A percentile compares a stretch with the other conserved stretches of the same genome.
Conservation (phyloP, 116 monocot genomes). For the Thalassia testudinum region DNA sequence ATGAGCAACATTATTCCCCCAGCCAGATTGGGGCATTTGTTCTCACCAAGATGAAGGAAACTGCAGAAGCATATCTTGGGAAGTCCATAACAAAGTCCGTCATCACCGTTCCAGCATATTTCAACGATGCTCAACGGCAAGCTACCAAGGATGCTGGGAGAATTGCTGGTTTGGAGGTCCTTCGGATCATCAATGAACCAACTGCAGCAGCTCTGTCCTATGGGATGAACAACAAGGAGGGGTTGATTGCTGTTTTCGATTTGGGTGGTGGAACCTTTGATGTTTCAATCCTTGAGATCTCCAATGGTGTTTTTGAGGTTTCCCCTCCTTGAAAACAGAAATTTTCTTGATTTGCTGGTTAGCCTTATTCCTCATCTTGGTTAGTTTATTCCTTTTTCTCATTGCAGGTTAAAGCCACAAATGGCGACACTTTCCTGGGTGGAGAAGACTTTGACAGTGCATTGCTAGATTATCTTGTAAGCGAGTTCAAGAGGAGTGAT, state of each 20-base stretch:
- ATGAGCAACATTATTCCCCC: constrained; percentile 31
- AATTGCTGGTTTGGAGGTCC: constrained; percentile 30
- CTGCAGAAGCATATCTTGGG: constrained; percentile 36
- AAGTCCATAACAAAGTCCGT: constrained; percentile 30
- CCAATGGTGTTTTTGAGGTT: constrained; percentile 43
- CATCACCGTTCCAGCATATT: constrained; percentile 37
- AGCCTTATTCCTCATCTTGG: too few species aligned
- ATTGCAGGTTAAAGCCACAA: constrained; percentile 26
- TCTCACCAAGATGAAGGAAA: constrained; percentile 40
- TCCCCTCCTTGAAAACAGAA: background rate
- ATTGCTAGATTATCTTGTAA: constrained; percentile 20
- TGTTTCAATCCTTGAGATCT: constrained; percentile 30
- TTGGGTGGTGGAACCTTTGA: constrained; percentile 38
- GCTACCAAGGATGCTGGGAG: constrained; percentile 41
- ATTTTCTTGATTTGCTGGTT: background rate
- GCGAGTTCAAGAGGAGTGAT: constrained; percentile 26
- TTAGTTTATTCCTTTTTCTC: background rate
- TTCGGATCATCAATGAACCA: constrained; percentile 32
- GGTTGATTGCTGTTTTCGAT: constrained; percentile 37
- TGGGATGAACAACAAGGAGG: constrained; percentile 38
- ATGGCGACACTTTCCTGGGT: constrained; percentile 32
- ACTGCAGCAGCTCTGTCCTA: constrained; percentile 40
- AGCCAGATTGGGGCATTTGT: constrained; percentile 43
- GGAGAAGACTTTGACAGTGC: constrained; percentile 30
- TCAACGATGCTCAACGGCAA: constrained; percentile 37